Evolutionary conservation across 805 yeast species (phyloP), one percentile per base, ranked within the genome.

Genomic region (Dipodascus geniculatus): DNA sequence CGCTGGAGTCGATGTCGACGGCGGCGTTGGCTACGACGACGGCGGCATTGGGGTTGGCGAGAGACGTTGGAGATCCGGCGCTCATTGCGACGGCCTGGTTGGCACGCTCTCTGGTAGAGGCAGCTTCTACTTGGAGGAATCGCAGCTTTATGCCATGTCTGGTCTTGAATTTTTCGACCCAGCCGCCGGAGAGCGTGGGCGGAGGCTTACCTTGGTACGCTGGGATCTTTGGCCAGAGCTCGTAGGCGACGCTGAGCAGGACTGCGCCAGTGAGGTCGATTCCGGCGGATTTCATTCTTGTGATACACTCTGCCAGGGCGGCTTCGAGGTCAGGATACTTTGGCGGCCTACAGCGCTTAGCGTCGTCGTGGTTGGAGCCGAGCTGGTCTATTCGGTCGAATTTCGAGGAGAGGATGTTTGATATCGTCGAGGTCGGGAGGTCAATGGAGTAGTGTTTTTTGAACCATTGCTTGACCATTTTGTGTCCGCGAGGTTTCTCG

Each of bases 251-350:
- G 20, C 20, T 38, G 20, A 38, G 44, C 14, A 38, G 20, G 4
- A 38, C 44, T 3, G 44, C 44, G 44, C 44, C 44, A n/a, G 44
- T 38, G 44, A 38, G 44, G 44, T 38, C 44, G 44, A 38, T 38
- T 38, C 44, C 44, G 14, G 44, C 44, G 4, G 44, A 38, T 17
- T 38, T 38, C 44, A 38, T 38, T 38, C 44, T 14, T 11, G 20
- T n/a, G 4, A 38, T 38, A 17, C 44, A 38, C 19, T 38, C 44
- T 6, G 20, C 20, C 8, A 38, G 44, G 20, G 44, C 44, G 14
- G 44, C 44, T 38, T 38, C 44, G 8, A 38, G 19, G 44, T 38
- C 44, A 4, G 44, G 44, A 16, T n/a, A 38, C 14, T 38, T 38
- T 38, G 44, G 44, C 4, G 44, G 44, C 14, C 44, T 9, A n/a